Evolutionary conservation across 2,329 filamentous ascomycete species (phyloP).

Genomic region (Verticillium klebahnii): DNA sequence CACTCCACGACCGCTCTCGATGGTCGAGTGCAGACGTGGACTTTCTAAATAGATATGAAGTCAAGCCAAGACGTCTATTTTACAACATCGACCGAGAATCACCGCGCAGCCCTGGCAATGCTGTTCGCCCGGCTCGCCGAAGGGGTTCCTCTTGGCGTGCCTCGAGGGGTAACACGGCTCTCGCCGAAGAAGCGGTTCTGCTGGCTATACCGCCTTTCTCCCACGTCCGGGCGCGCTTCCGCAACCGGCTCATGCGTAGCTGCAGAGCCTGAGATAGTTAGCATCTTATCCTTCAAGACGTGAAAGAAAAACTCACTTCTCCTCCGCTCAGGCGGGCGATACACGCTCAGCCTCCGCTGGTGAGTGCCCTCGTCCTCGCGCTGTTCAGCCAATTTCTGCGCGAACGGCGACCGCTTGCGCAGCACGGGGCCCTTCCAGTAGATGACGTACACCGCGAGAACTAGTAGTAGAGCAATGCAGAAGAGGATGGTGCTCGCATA

Average conservation of each 20-base stretch:
- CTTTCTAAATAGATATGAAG: too few relatives aligned
- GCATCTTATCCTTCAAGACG: background rate
- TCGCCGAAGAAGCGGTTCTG: slow-evolving; percentile 36
- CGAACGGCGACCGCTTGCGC: slow-evolving; percentile 58
- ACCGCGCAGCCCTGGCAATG: background rate
- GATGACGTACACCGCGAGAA: slow-evolving; percentile 60
- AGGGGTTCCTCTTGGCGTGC: slow-evolving; percentile 31
- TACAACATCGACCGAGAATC: background rate
- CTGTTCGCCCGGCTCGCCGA: slow-evolving; percentile 24
- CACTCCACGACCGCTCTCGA: too few relatives aligned
- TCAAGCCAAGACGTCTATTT: too few relatives aligned
- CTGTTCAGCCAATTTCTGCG: slow-evolving; percentile 52
- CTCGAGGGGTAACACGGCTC: slow-evolving; percentile 31
- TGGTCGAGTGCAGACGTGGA: too few relatives aligned
- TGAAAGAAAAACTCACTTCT: slow-evolving; percentile 1
- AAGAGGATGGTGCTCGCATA: slow-evolving; percentile 62
- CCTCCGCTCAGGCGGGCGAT: slow-evolving; percentile 15
- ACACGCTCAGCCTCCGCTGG: slow-evolving; percentile 18
- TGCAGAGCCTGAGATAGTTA: slow-evolving; percentile 18
- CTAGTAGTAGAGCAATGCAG: slow-evolving; percentile 56
- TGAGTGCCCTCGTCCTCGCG: slow-evolving; percentile 19
- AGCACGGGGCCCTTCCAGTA: slow-evolving; percentile 61
- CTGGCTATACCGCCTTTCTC: slow-evolving; percentile 29
- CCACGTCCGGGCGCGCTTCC: slow-evolving; percentile 12
- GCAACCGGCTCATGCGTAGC: slow-evolving; percentile 7